Evolutionary conservation across 441 rosid genomes (phyloP).

Genomic region (Iberis amara): DNA sequence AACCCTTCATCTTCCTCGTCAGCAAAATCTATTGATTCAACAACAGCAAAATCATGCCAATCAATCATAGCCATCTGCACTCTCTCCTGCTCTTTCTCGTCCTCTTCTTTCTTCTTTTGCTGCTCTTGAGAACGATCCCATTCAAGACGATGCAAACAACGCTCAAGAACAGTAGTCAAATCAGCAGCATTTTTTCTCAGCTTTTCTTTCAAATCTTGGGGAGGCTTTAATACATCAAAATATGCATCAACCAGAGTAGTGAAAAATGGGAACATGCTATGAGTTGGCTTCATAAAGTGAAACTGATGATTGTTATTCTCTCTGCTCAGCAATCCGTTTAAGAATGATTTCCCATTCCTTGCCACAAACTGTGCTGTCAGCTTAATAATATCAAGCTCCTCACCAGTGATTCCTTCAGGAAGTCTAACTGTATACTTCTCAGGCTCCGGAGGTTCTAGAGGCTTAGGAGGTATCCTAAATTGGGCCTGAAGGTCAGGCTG

Average conservation of each 20-base stretch:
- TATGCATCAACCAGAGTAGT: constrained; percentile 87
- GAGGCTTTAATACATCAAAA: constrained; percentile 86
- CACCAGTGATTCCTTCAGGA: constrained; percentile 84
- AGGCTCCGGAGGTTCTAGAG: constrained; percentile 76
- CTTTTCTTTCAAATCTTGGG: constrained; percentile 68
- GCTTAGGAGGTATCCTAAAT: constrained; percentile 60
- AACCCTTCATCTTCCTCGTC: constrained; percentile 93
- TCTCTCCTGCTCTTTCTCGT: constrained; percentile 93
- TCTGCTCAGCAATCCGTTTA: constrained; percentile 72
- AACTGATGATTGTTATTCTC: constrained; percentile 83
- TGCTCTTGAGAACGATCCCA: constrained; percentile 96
- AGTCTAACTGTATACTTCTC: constrained; percentile 82
- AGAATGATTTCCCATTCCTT: constrained; percentile 78
- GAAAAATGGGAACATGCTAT: constrained; percentile 86
- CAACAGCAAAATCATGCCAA: constrained; percentile 97
- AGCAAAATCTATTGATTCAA: constrained; percentile 81
- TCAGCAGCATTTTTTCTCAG: constrained; percentile 54
- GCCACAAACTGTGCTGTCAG: constrained; percentile 96
- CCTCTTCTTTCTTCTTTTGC: constrained; percentile 89
- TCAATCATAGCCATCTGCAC: constrained; percentile 95
- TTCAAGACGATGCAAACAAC: constrained; percentile 87
- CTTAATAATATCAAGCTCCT: constrained; percentile 88
- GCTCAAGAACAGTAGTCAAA: constrained; percentile 81
- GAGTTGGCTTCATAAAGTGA: constrained; percentile 89
- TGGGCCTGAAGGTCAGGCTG: constrained; percentile 54